Evolutionary conservation across 495 filamentous ascomycete species (phyloP).

Genomic region (Arthonia radiata): DNA sequence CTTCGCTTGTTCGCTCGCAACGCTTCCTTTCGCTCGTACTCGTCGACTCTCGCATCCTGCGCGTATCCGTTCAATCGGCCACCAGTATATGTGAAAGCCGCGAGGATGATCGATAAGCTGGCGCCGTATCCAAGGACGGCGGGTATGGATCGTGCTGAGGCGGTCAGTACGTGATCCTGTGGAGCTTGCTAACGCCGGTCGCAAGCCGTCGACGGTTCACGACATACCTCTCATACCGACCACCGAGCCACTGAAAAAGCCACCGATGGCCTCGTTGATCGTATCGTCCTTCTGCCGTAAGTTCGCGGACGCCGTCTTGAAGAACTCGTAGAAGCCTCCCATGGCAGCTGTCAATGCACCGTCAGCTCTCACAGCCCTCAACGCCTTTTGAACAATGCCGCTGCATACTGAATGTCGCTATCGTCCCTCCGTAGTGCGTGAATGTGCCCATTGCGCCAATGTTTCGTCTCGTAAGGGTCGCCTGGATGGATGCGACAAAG

Average conservation of each 20-base stretch:
- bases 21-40: conserved; percentile 54
- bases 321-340: conserved; percentile 58
- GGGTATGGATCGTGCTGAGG: conserved; percentile 47
- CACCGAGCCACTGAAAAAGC: conserved; percentile 44
- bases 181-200: conserved; percentile 1
- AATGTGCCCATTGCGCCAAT: conserved; percentile 54
- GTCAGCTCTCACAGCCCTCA: too few species aligned
- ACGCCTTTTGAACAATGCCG: neutral
- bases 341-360: conserved; percentile 35
- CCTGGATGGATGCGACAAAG: conserved; percentile 54
- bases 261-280: conserved; percentile 43
- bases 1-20: conserved; percentile 49
- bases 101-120: conserved; percentile 34
- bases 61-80: conserved; percentile 33
- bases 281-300: conserved; percentile 50
- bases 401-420: conserved; percentile 35
- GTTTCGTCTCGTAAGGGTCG: conserved; percentile 57
- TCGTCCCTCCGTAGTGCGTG: conserved; percentile 39
- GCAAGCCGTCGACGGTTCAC: neutral
- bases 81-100: conserved; percentile 54
- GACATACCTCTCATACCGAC: conserved; percentile 37
- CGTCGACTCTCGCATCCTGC: conserved; percentile 37
- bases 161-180: conserved; percentile 1
- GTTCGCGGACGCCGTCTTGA: conserved; percentile 46
- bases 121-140: conserved; percentile 57